phyloP scores from a whole-genome alignment of 1,139 yeast species.

The Magnusiomyces paraingens region DNA sequence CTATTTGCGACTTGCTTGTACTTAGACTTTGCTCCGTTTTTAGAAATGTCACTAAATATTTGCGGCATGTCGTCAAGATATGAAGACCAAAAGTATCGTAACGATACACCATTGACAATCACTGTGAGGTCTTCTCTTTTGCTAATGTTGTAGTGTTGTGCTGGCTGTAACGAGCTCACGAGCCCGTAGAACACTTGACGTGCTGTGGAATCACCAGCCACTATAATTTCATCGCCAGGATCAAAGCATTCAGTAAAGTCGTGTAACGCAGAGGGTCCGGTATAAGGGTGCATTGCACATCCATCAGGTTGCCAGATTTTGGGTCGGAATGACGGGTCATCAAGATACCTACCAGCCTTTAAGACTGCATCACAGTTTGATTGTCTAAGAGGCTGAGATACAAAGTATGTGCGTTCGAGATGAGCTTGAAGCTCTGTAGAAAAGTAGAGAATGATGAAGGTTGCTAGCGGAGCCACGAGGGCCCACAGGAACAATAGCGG shows the following conservation, averaged over 20 bases:
- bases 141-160: neutral
- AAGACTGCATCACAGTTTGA: neutral
- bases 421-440: neutral
- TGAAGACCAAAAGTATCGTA: neutral
- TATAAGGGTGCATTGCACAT: neutral
- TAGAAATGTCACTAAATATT: neutral
- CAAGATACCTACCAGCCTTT: neutral
- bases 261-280: neutral
- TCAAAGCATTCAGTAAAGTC: neutral
- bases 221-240: neutral
- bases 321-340: neutral
- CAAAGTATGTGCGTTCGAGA: neutral
- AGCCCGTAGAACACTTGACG: slow-evolving; percentile 17
- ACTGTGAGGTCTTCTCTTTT: neutral
- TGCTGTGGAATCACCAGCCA: slow-evolving; percentile 17
- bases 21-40: neutral
- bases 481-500: neutral
- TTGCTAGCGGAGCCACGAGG: neutral
- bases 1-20: neutral
- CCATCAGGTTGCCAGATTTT: neutral
- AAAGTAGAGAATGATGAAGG: neutral
- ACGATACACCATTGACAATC: neutral
- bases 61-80: neutral
- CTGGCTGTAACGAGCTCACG: neutral
- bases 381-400: neutral